Evolutionary conservation across 768 basidiomycete species (phyloP).

Genomic region (Podaxis sp.): DNA sequence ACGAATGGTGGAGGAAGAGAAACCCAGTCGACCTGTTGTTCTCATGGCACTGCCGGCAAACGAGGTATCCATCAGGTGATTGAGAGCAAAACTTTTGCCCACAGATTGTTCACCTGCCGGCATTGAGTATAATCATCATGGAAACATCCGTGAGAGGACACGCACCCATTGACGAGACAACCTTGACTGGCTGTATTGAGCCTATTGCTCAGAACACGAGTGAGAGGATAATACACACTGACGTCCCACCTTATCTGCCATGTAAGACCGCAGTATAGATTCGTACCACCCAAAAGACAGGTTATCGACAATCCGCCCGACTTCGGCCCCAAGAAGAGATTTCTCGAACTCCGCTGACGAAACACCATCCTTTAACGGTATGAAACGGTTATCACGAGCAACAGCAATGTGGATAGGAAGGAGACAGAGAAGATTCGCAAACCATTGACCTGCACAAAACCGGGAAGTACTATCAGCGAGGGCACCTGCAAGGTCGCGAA

Average conservation of each 20-base stretch:
- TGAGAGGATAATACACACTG: too few relatives aligned
- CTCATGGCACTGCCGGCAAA: conserved; percentile 65
- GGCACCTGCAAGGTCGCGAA: neutral
- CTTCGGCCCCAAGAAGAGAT: conserved; percentile 53
- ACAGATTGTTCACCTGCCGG: conserved; percentile 56
- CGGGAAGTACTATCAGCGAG: conserved; percentile 20
- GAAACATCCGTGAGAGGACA: conserved; percentile 10
- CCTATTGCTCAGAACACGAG: neutral
- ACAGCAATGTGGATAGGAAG: conserved; percentile 64
- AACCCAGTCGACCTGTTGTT: conserved; percentile 36
- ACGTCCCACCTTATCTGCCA: conserved; percentile 43
- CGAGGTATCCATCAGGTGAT: conserved; percentile 60
- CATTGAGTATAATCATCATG: neutral
- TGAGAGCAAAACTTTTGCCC: conserved; percentile 55
- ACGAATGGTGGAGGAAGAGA: neutral
- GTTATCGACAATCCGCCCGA: conserved; percentile 50
- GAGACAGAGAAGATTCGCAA: conserved; percentile 54
- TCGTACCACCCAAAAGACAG: conserved; percentile 65
- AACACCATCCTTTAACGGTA: conserved; percentile 54
- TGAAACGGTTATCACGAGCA: conserved; percentile 53
- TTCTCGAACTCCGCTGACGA: conserved; percentile 45
- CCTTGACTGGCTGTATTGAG: conserved; percentile 46
- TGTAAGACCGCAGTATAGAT: conserved; percentile 57
- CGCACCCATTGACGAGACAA: conserved; percentile 64
- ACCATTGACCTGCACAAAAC: conserved; percentile 54